Evolutionary conservation across 2,329 filamentous ascomycete species (phyloP), one percentile per base, ranked within the genome.

Genomic region (Colletotrichum sp.): DNA sequence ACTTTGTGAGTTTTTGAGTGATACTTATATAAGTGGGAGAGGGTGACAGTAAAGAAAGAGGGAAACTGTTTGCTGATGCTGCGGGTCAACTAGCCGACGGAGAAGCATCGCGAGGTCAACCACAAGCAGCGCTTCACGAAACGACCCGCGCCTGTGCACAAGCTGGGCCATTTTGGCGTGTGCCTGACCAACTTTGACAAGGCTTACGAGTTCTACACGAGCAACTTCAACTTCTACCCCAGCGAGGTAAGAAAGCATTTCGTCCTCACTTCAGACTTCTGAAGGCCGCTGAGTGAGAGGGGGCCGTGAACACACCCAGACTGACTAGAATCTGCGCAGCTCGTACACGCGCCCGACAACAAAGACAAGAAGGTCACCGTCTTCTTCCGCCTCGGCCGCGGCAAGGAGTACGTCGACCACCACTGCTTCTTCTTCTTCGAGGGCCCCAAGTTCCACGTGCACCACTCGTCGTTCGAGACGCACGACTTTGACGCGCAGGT

Each of bases 401-500:
- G 88, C 32, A 78, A 80, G 32, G 83, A 88, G 55, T 82, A 85
- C 69, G 88, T 89, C 34, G 88, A 90, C 79, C 88, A 90, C 80
- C 88, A 90, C 83, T 83, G 82, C 71, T 89, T 90, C 83, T 90
- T 90, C 82, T 85, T 90, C 77, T 88, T 86, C 78, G 83, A 88
- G 77, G 88, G 87, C 0, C 82, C 84, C 59, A 82, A 84, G 66
- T 85, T 82, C 75, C 91, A 93, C 81, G 89, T 94, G 4, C 93
- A 95, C 81, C 93, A 95, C 83, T 90, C 90, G 22, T 91, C 89
- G 4, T 95, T 93, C 78, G 93, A 95, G 83, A 92, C 93, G 6
- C 90, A 93, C 79, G 93, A 95, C 82, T 94, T 93, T 79, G 93
- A 95, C 81, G 90, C 91, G 6, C 93, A 95, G 85, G 87, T 91